Base-by-base conservation (phyloP, 768 basidiomycete genomes). In the Cubamyces lactineus region DNA sequence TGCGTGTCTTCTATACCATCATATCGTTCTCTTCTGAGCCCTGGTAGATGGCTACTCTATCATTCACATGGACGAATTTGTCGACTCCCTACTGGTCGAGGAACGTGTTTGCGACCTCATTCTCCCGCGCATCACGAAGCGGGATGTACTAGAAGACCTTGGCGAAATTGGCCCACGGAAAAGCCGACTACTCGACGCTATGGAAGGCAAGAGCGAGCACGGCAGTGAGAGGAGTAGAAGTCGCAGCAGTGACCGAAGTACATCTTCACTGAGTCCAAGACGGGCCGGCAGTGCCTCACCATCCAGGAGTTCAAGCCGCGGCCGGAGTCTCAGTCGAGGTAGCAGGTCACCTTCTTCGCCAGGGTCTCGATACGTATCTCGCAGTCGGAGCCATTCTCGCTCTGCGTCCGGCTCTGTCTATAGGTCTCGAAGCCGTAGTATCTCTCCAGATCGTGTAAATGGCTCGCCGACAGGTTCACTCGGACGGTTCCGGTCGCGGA, bases 81-180 rank as follows among this genome's bases (percentile, higher is more conserved):
- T 94, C 43, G 87, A 98, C 73, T 79, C 84, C 46, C 80, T 98
- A 11, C 77, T 98, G 34, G 85, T 82, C 5, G 89, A 96, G 71
- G 97, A 98, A 63, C 84, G 95, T 60, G 96, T 94, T 5, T 98
- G 96, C 75, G 97, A 98, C 76, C 92, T 94, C 69, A 98, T 98
- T 69, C 77, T 99, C 47, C 97, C 97, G 16, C 87, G 97, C 51
- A 75, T 98, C 63, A 84, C 86, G 9, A 94, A 91, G 77, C 84
- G 97, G 21, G 83, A 86, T 54, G 86, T 92, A 2, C 78, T 98
- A 24, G 97, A 98, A 78, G 96, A 99, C 72, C 92, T 87, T 19
- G 90, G 92, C 45, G 95, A 98, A 8, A 81, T 99, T 23, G 88
- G 88, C 0, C 90, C 92, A 3, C 80, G 96, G 16, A 86, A 91